Conservation (phyloP, 495 filamentous ascomycete species). For the Pseudotulostoma volvatum region DNA sequence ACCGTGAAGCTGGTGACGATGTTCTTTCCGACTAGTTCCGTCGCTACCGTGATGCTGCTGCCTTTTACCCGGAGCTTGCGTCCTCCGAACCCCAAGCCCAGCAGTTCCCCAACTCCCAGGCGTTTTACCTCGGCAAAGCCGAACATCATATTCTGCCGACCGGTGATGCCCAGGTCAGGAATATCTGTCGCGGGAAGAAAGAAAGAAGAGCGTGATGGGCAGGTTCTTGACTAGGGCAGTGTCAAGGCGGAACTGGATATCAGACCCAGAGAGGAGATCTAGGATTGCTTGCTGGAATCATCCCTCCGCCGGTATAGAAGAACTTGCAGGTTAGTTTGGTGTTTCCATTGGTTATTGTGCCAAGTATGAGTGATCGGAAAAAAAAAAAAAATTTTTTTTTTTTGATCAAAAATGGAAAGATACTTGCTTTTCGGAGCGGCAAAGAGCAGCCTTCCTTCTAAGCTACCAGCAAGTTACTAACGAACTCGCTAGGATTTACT, state of each 20-base stretch:
- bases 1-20: constrained; percentile 89
- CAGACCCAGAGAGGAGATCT: constrained; percentile 77
- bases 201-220: constrained; percentile 85
- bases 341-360: background rate
- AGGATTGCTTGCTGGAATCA: constrained; percentile 71
- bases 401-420: too few species aligned
- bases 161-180: constrained; percentile 89
- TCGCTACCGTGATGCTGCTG: constrained; percentile 47
- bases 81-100: constrained; percentile 78
- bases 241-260: constrained; percentile 95
- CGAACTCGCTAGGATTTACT: constrained; percentile 22
- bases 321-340: constrained; percentile 3
- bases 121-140: constrained; percentile 43
- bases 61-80: constrained; percentile 95
- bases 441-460: constrained; percentile 87
- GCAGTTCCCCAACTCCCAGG: constrained; percentile 61
- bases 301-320: constrained; percentile 70
- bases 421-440: constrained; percentile 93
- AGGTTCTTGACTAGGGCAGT: constrained; percentile 94
- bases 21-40: constrained; percentile 79
- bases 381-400: too few species aligned
- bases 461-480: constrained; percentile 14
- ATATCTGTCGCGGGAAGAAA: constrained; percentile 97
- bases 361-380: constrained; percentile 6
- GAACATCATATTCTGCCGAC: constrained; percentile 80